A percentile compares a stretch with the other conserved stretches of the same genome.
These are phyloP conservation scores for Globisporangium cederbergense DNA, from an alignment of 352 stramenopile genomes.

Conservation along the genomic window DNA sequence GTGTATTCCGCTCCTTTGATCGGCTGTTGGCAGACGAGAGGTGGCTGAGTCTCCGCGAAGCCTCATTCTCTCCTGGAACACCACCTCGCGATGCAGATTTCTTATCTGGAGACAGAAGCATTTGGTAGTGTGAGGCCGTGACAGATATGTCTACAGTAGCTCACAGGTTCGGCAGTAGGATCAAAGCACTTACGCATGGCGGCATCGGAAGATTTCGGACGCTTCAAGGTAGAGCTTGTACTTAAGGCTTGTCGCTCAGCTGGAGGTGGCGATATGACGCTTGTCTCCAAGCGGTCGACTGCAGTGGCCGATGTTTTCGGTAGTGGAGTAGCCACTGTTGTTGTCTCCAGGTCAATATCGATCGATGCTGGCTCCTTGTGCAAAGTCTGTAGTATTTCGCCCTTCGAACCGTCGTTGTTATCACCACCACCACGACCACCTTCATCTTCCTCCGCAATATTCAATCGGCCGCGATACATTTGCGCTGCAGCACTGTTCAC, in stretches of 20 bases:
- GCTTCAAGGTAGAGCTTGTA: not conserved
- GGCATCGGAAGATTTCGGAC: not conserved
- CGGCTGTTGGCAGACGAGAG: not conserved
- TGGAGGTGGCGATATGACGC: too few species aligned
- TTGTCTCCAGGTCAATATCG: not conserved
- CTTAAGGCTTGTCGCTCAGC: not conserved
- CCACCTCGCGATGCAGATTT: not conserved
- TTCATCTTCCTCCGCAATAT: not conserved
- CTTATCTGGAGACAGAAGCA: not conserved
- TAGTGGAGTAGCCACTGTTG: not conserved
- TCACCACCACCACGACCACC: not conserved
- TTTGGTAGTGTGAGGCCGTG: too few species aligned
- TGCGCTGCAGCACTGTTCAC: conserved; percentile 36
- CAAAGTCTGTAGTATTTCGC: not conserved
- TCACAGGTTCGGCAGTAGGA: too few species aligned
- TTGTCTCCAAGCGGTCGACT: not conserved
- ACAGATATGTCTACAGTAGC: too few species aligned
- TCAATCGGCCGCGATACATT: conserved; percentile 39
- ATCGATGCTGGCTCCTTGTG: not conserved
- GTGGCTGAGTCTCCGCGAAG: not conserved
- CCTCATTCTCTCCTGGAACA: not conserved
- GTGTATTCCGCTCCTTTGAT: not conserved
- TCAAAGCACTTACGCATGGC: not conserved
- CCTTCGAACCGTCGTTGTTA: not conserved
- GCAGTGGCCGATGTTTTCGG: not conserved